Percentiles rank a stretch among this genome's conserved stretches.
Evolutionary conservation across 2,329 filamentous ascomycete species (phyloP).

Genomic region (Elsinoe batatas): DNA sequence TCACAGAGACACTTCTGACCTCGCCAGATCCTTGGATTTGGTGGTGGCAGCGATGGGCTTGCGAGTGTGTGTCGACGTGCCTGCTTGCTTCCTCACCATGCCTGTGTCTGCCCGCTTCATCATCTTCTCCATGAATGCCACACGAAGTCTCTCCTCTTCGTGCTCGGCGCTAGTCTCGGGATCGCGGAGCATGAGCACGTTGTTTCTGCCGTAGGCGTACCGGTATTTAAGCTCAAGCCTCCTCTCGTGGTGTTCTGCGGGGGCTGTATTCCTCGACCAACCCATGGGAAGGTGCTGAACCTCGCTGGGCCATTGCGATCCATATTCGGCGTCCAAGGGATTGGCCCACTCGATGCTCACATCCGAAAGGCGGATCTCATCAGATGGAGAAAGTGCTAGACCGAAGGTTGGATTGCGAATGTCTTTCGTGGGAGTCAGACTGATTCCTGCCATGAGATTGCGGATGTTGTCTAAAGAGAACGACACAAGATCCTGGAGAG

Average conservation of each 20-base stretch:
- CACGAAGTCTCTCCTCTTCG: background rate
- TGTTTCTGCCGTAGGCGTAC: background rate
- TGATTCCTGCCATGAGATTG: constrained; percentile 13
- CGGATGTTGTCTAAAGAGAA: constrained; percentile 7
- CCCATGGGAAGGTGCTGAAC: constrained; percentile 26
- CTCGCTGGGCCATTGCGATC: constrained; percentile 25
- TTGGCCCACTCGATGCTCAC: constrained; percentile 29
- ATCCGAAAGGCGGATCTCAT: constrained; percentile 18
- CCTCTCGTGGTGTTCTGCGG: constrained; percentile 2
- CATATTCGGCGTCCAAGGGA: constrained; percentile 29
- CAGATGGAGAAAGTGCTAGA: background rate
- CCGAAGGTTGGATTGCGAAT: background rate
- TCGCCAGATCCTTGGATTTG: background rate
- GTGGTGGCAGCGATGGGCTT: too few relatives aligned
- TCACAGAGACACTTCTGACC: background rate
- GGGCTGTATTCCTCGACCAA: constrained; percentile 21
- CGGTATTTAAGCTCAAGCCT: background rate
- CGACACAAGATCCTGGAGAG: background rate
- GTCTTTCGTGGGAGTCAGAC: constrained; percentile 18
- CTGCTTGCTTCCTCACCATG: background rate
- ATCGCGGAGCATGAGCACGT: background rate
- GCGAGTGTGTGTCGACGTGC: too few relatives aligned
- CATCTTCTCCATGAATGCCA: background rate
- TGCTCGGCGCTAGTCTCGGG: background rate
- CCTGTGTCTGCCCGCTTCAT: background rate